phyloP scores from a whole-genome alignment of 345 rosid species.

The Populus euphratica region DNA sequence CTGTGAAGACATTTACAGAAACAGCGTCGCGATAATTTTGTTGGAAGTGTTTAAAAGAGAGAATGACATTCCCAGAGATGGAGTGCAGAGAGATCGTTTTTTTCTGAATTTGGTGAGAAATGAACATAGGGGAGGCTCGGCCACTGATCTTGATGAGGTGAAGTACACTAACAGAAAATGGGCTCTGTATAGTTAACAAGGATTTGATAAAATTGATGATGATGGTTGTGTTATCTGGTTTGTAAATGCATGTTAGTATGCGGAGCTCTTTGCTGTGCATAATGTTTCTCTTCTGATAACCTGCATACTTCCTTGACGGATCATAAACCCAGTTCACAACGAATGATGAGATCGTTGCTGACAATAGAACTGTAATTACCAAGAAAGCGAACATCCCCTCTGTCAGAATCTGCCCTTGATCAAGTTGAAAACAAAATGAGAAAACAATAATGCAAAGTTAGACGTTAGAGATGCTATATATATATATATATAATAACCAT shows the following conservation, averaged over 20 bases:
- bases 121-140: slow-evolving; percentile 42
- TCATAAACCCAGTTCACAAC: slow-evolving; percentile 42
- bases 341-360: slow-evolving; percentile 20
- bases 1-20: slow-evolving; percentile 27
- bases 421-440: background rate
- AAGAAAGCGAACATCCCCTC: background rate
- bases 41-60: slow-evolving; percentile 35
- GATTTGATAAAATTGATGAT: slow-evolving; percentile 36
- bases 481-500: too few relatives aligned
- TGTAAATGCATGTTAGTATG: slow-evolving; percentile 51
- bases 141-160: slow-evolving; percentile 55
- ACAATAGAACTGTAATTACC: background rate
- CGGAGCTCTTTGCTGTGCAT: slow-evolving; percentile 34
- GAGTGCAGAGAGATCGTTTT: slow-evolving; percentile 8
- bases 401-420: background rate
- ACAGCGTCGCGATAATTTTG: slow-evolving; percentile 18
- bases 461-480: too few relatives aligned
- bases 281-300: slow-evolving; percentile 47
- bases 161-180: slow-evolving; percentile 40
- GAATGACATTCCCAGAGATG: slow-evolving; percentile 40
- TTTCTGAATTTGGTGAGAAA: slow-evolving; percentile 42
- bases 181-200: slow-evolving; percentile 30
- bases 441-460: background rate
- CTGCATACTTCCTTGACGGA: slow-evolving; percentile 48
- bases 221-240: slow-evolving; percentile 36